Percentiles rank a stretch among this genome's conserved stretches.
These are phyloP conservation scores for Acanthamoeba sp. DNA, from an alignment of 208 protist species.

Conservation along the genomic window DNA sequence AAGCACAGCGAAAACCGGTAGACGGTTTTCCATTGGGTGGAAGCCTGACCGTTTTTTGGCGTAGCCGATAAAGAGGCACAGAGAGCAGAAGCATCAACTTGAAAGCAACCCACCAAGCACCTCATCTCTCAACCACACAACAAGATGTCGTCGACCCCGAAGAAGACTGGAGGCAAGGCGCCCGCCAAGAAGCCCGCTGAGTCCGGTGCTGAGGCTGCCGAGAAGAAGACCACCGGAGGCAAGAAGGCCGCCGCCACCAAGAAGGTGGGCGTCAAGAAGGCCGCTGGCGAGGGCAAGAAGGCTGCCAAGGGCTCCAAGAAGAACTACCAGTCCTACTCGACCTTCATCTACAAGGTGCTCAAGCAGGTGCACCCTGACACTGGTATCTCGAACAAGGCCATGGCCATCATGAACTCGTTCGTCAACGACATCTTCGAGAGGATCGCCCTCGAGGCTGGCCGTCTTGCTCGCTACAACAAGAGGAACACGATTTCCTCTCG, in stretches of 20 bases:
- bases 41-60: too few relatives aligned
- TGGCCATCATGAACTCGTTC: constrained; percentile 98
- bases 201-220: neutral
- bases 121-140: neutral
- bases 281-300: constrained; percentile 55
- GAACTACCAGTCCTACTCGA: constrained; percentile 85
- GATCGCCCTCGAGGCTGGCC: constrained; percentile 97
- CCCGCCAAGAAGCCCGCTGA: constrained; percentile 45
- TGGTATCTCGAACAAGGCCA: constrained; percentile 97
- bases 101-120: neutral
- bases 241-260: constrained; percentile 70
- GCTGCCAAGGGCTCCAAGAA: constrained; percentile 29
- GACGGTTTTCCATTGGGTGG: neutral
- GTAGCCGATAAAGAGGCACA: too few relatives aligned
- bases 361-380: constrained; percentile 98
- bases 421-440: constrained; percentile 97
- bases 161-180: neutral
- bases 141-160: constrained; percentile 17
- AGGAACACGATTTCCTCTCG: constrained; percentile 96
- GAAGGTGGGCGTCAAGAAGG: constrained; percentile 45
- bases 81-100: too few relatives aligned
- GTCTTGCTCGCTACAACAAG: constrained; percentile 98
- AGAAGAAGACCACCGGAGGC: constrained; percentile 50
- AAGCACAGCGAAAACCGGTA: neutral
- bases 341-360: constrained; percentile 91